Percentiles rank a stretch among this genome's conserved stretches.
Conservation (phyloP, 2,329 filamentous ascomycete genomes). For the Phoma herbarum region DNA sequence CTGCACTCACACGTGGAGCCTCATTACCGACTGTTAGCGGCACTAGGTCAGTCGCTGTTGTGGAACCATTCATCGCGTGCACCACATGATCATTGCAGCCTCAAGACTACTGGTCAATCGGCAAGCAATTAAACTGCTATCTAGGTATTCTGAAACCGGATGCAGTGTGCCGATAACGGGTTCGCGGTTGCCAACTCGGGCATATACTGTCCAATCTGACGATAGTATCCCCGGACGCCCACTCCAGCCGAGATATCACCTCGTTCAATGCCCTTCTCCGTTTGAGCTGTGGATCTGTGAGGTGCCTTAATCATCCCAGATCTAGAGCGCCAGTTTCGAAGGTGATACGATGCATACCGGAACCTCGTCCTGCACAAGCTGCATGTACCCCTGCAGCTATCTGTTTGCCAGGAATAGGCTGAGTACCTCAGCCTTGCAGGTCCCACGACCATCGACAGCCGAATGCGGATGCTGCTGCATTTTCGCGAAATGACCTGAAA, state of each 20-base stretch:
- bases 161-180: not conserved
- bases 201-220: not conserved
- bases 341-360: conserved; percentile 1
- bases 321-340: not conserved
- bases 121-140: not conserved
- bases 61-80: not conserved
- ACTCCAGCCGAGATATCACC: not conserved
- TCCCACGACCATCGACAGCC: conserved; percentile 5
- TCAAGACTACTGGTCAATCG: not conserved
- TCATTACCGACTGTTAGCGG: not conserved
- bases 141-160: not conserved
- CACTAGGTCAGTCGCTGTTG: not conserved
- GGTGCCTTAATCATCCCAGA: not conserved
- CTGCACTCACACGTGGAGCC: not conserved
- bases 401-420: conserved; percentile 9
- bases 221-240: not conserved
- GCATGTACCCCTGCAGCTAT: conserved; percentile 9
- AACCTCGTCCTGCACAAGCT: conserved; percentile 1
- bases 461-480: conserved; percentile 7
- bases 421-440: conserved; percentile 5
- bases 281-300: not conserved
- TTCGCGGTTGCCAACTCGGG: too few species aligned
- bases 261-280: not conserved
- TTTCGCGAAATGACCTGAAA: conserved; percentile 7
- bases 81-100: not conserved